These are phyloP conservation scores for Lojkania enalia DNA, from an alignment of 2,329 filamentous ascomycete species.

Conservation along the genomic window DNA sequence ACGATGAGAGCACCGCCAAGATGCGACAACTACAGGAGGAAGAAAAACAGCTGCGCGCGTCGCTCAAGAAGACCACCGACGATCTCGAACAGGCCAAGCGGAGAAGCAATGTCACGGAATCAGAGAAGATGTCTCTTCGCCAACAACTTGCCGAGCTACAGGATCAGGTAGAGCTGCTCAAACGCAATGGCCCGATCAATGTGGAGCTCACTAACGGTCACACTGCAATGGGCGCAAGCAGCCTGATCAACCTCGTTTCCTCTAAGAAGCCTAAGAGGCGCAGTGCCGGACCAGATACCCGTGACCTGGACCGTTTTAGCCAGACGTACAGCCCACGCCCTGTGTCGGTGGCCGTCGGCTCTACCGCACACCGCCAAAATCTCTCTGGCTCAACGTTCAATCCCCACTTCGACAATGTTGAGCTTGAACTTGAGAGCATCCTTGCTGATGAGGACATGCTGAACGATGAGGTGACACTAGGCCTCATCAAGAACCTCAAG, in stretches of 20 bases:
- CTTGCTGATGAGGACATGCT: conserved; percentile 93
- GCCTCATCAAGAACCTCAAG: conserved; percentile 93
- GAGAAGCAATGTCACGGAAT: conserved; percentile 75
- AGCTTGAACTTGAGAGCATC: conserved; percentile 90
- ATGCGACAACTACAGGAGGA: conserved; percentile 95
- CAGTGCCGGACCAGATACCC: conserved; percentile 84
- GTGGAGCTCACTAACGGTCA: conserved; percentile 68
- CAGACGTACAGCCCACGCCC: conserved; percentile 91
- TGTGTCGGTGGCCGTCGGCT: conserved; percentile 87
- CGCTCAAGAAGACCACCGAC: conserved; percentile 73
- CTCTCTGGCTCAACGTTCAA: conserved; percentile 76
- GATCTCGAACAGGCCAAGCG: conserved; percentile 81
- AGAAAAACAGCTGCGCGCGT: conserved; percentile 82
- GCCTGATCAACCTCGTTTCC: conserved; percentile 93
- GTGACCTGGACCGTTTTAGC: conserved; percentile 87
- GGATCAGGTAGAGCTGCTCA: conserved; percentile 88
- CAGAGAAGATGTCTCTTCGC: conserved; percentile 80
- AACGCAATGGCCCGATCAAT: conserved; percentile 74
- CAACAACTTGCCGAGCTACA: conserved; percentile 89
- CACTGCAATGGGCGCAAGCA: conserved; percentile 58
- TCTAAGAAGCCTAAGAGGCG: conserved; percentile 96
- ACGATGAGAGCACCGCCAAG: conserved; percentile 86
- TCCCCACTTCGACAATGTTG: conserved; percentile 83
- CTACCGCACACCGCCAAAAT: conserved; percentile 67
- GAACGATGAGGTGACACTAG: conserved; percentile 96